Evolutionary conservation across 2,329 filamentous ascomycete genomes (phyloP).

Genomic region (Mycosphaerella sp.): DNA sequence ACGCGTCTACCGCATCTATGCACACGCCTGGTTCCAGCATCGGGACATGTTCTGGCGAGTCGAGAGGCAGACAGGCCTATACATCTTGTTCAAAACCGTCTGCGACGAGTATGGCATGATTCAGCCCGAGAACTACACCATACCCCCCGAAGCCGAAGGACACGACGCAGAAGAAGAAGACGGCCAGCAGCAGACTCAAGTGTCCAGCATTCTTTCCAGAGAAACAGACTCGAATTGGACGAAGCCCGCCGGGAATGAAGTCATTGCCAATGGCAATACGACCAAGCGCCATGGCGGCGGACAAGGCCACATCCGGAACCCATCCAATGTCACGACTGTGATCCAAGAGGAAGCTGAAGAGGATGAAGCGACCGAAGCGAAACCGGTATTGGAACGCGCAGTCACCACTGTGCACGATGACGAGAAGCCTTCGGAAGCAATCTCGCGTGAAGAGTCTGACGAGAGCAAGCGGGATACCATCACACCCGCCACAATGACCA

Average conservation of each 20-base stretch:
- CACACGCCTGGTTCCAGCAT: constrained; percentile 98
- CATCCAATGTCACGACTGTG: constrained; percentile 65
- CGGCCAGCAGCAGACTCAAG: constrained; percentile 7
- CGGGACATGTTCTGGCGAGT: constrained; percentile 91
- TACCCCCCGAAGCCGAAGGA: constrained; percentile 88
- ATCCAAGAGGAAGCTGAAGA: constrained; percentile 73
- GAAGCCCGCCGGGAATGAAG: constrained; percentile 37
- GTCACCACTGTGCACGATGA: constrained; percentile 22
- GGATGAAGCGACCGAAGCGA: constrained; percentile 21
- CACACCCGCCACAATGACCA: constrained; percentile 2
- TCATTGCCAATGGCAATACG: constrained; percentile 56
- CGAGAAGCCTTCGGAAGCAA: constrained; percentile 45
- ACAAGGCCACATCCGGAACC: constrained; percentile 61
- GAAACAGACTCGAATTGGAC: constrained; percentile 18
- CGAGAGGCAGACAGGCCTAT: constrained; percentile 83
- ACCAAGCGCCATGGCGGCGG: constrained; percentile 66
- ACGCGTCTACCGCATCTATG: constrained; percentile 90
- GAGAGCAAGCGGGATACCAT: background rate
- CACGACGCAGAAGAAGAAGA: constrained; percentile 48
- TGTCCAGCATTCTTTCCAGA: constrained; percentile 18
- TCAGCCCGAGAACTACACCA: constrained; percentile 90
- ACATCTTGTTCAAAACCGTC: constrained; percentile 94
- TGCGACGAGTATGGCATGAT: constrained; percentile 88
- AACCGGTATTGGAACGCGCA: constrained; percentile 25
- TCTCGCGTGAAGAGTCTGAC: constrained; percentile 30